Conservation (phyloP, 2,329 filamentous ascomycete species). For the Neofusicoccum parvum region DNA sequence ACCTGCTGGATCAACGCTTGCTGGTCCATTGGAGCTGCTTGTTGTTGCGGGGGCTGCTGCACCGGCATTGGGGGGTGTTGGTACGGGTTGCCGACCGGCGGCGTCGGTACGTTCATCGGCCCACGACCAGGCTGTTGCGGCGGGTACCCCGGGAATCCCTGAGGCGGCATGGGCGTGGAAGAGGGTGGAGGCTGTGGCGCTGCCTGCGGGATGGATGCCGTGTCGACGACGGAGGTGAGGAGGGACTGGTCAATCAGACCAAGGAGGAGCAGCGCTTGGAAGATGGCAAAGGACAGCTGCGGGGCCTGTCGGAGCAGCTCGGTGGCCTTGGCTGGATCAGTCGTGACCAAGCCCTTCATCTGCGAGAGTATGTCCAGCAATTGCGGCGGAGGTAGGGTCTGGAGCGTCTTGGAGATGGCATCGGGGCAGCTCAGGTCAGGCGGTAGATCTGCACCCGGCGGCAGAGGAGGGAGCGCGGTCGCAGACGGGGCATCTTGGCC, state of each 20-base stretch:
- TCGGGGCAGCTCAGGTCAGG: slow-evolving; percentile 83
- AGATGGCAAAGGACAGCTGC: slow-evolving; percentile 91
- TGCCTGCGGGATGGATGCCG: slow-evolving; percentile 39
- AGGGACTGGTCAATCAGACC: slow-evolving; percentile 85
- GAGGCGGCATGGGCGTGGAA: slow-evolving; percentile 38
- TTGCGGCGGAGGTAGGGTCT: slow-evolving; percentile 81
- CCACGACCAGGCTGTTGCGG: slow-evolving; percentile 27
- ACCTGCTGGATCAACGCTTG: slow-evolving; percentile 80
- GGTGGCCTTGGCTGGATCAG: slow-evolving; percentile 79
- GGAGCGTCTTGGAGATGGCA: slow-evolving; percentile 87
- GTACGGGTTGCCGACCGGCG: slow-evolving; percentile 46
- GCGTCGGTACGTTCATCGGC: slow-evolving; percentile 53
- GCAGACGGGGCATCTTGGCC: slow-evolving; percentile 44
- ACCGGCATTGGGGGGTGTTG: slow-evolving; percentile 45
- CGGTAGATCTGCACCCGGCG: slow-evolving; percentile 80
- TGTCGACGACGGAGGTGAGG: slow-evolving; percentile 78
- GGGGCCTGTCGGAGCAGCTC: slow-evolving; percentile 87
- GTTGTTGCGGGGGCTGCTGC: slow-evolving; percentile 38
- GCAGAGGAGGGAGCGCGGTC: slow-evolving; percentile 72
- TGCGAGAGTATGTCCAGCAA: slow-evolving; percentile 91
- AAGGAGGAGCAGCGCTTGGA: slow-evolving; percentile 91
- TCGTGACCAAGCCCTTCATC: slow-evolving; percentile 87
- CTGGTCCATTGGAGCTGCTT: slow-evolving; percentile 54
- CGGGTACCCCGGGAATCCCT: slow-evolving; percentile 40
- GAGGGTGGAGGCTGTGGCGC: slow-evolving; percentile 36